These are phyloP conservation scores for Coprinopsis sp. DNA, from an alignment of 768 basidiomycete genomes.

Conservation along the genomic window DNA sequence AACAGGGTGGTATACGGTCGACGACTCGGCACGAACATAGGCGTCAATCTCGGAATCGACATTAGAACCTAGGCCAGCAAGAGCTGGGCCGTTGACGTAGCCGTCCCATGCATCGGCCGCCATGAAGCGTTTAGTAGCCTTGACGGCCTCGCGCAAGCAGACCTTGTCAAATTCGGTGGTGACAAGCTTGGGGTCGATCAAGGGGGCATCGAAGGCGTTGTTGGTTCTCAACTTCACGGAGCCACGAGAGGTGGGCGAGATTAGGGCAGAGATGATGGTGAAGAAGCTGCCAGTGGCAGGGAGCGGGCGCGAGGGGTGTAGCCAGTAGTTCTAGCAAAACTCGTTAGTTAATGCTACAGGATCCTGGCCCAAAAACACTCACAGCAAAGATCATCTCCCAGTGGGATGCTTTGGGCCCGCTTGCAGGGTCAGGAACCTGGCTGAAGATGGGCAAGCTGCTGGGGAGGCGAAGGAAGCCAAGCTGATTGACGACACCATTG, in stretches of 20 bases:
- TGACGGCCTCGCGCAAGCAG: slow-evolving; percentile 17
- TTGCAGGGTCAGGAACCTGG: slow-evolving; percentile 1
- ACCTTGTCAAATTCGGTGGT: slow-evolving; percentile 17
- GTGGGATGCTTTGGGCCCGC: slow-evolving; percentile 9
- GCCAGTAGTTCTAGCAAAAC: no score
- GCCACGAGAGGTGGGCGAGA: slow-evolving; percentile 14
- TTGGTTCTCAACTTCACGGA: slow-evolving; percentile 14
- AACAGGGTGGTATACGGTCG: slow-evolving; percentile 30
- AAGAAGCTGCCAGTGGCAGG: not conserved
- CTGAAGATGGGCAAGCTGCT: not conserved
- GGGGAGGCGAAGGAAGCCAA: slow-evolving; percentile 13
- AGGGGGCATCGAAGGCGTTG: slow-evolving; percentile 21
- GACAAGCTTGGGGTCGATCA: slow-evolving; percentile 20
- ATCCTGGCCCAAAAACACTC: no score
- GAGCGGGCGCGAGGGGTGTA: not conserved
- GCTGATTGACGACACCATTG: slow-evolving; percentile 10
- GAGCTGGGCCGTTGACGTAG: slow-evolving; percentile 16
- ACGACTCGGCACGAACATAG: slow-evolving; percentile 20
- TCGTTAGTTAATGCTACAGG: no score
- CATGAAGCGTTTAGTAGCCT: slow-evolving; percentile 16
- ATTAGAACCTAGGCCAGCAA: slow-evolving; percentile 7
- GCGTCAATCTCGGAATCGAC: slow-evolving; percentile 24
- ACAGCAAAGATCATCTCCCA: slow-evolving; percentile 4
- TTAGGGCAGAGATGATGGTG: not conserved
- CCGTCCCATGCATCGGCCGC: slow-evolving; percentile 17